Conservation (phyloP, 225 moss, liverwort and hornwort genomes). For the Polytrichum formosum region DNA sequence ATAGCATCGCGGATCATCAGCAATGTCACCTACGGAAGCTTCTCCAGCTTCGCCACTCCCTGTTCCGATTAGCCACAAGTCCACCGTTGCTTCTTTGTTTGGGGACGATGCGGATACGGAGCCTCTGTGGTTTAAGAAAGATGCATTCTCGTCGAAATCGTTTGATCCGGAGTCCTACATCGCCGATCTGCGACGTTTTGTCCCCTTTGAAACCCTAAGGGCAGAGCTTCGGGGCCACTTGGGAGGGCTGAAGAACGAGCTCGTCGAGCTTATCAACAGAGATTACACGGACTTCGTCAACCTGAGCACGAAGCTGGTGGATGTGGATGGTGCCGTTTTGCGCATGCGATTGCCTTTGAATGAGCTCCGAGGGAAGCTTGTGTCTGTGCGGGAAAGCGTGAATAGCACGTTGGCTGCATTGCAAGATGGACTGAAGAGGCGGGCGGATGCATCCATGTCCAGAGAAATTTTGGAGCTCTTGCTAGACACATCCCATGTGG, state of each 20-base stretch:
- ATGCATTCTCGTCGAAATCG: slow-evolving; percentile 58
- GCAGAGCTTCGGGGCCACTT: slow-evolving; percentile 78
- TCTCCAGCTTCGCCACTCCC: slow-evolving; percentile 28
- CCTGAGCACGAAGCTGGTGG: slow-evolving; percentile 84
- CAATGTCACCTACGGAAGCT: slow-evolving; percentile 21
- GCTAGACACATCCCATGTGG: slow-evolving; percentile 88
- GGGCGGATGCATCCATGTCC: slow-evolving; percentile 79
- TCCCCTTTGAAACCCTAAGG: slow-evolving; percentile 81
- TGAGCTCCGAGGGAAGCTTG: slow-evolving; percentile 70
- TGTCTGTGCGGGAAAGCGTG: slow-evolving; percentile 65
- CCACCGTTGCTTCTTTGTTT: slow-evolving; percentile 64
- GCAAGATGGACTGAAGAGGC: slow-evolving; percentile 79
- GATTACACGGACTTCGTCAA: slow-evolving; percentile 92
- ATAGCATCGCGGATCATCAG: background rate
- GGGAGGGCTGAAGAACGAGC: slow-evolving; percentile 80
- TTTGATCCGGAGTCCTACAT: slow-evolving; percentile 91
- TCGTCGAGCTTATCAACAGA: slow-evolving; percentile 92
- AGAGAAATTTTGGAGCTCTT: slow-evolving; percentile 81
- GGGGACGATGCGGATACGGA: slow-evolving; percentile 74
- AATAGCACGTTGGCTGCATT: slow-evolving; percentile 66
- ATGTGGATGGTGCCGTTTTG: slow-evolving; percentile 91
- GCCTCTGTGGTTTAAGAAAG: slow-evolving; percentile 92
- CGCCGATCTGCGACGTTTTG: slow-evolving; percentile 76
- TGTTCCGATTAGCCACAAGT: slow-evolving; percentile 37
- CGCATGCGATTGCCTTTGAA: slow-evolving; percentile 93